phyloP scores from a whole-genome alignment of 805 yeast genomes.

The Candida morakotiae region DNA sequence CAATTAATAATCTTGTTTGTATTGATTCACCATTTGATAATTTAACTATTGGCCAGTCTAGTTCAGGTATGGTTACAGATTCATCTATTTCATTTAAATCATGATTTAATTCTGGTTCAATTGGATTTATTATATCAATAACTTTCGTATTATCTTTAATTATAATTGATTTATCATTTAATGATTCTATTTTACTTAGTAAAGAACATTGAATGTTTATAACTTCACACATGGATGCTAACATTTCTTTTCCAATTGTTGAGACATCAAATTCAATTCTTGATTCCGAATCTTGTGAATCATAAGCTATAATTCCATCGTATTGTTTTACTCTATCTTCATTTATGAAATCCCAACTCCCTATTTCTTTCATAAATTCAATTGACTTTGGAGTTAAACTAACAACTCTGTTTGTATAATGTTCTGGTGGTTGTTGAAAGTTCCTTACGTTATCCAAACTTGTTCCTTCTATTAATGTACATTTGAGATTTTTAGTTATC shows the following conservation, averaged over 20 bases:
- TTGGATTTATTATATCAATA: conserved; percentile 37
- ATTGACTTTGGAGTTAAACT: conserved; percentile 82
- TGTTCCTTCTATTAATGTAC: conserved; percentile 73
- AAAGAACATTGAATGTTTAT: conserved; percentile 77
- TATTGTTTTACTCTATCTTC: conserved; percentile 74
- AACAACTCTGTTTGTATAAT: conserved; percentile 74
- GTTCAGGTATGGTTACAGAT: conserved; percentile 18
- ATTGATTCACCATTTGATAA: conserved; percentile 61
- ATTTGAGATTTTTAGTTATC: conserved; percentile 51
- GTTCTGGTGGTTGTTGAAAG: conserved; percentile 46
- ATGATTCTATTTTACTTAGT: conserved; percentile 41
- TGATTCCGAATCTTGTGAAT: conserved; percentile 60
- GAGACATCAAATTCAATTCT: conserved; percentile 67
- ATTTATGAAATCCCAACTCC: conserved; percentile 70
- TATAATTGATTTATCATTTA: conserved; percentile 23
- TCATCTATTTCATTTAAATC: conserved; percentile 17
- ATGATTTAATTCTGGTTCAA: conserved; percentile 10
- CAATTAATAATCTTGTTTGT: conserved; percentile 74
- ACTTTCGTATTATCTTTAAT: conserved; percentile 69
- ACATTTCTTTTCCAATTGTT: conserved; percentile 32
- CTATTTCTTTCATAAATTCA: conserved; percentile 60
- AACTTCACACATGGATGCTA: conserved; percentile 86
- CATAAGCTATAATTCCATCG: conserved; percentile 81
- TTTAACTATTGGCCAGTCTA: conserved; percentile 74
- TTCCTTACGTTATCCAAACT: conserved; percentile 48